Percentiles rank a stretch among this genome's conserved stretches.
These are phyloP conservation scores for Plasmodium cynomolgi DNA, from an alignment of 169 alveolate genomes.

Conservation along the genomic window DNA sequence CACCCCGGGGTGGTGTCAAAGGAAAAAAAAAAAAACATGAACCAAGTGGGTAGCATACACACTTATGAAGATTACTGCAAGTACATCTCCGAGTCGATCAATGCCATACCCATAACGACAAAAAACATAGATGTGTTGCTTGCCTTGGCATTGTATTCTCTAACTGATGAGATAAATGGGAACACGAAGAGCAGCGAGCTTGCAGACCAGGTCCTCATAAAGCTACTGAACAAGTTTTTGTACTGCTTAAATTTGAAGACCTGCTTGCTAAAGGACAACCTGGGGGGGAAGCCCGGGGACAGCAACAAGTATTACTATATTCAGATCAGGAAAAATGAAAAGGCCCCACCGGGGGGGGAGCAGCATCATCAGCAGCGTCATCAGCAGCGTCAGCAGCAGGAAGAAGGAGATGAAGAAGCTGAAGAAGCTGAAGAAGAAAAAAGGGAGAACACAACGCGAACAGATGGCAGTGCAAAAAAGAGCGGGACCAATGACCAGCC, in stretches of 20 bases:
- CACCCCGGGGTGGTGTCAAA: background rate
- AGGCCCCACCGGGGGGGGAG: background rate
- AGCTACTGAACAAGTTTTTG: constrained; percentile 35
- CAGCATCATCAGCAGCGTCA: too few species aligned
- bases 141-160: constrained; percentile 47
- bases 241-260: constrained; percentile 55
- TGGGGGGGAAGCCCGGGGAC: background rate
- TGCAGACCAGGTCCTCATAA: constrained; percentile 18
- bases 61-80: constrained; percentile 62
- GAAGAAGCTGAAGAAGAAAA: background rate
- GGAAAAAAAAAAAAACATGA: background rate
- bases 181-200: constrained; percentile 3
- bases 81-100: constrained; percentile 25
- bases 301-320: constrained; percentile 42
- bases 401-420: background rate
- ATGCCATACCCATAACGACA: constrained; percentile 39
- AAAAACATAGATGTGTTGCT: constrained; percentile 49
- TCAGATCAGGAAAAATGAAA: constrained; percentile 30
- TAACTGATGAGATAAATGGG: constrained; percentile 24
- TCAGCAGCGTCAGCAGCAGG: too few species aligned
- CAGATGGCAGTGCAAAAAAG: background rate
- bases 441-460: background rate
- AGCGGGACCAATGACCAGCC: background rate
- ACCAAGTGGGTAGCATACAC: constrained; percentile 17
- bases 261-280: constrained; percentile 41